These are phyloP conservation scores for Saccharomycopsis hybrid DNA, from an alignment of 1,139 yeast species.

Conservation along the genomic window DNA sequence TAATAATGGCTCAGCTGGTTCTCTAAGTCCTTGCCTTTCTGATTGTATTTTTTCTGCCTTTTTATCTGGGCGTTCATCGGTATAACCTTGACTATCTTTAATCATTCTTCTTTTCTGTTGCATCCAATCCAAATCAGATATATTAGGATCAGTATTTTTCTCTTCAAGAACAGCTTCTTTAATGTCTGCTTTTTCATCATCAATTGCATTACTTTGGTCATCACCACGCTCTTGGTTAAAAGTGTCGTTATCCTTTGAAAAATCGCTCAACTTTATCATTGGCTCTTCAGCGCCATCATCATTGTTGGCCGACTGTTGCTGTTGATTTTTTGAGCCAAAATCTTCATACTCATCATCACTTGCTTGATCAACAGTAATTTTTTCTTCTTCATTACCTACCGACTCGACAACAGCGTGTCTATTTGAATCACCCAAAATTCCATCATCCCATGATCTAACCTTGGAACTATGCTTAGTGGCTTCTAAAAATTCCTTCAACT, in stretches of 20 bases:
- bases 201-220: slow-evolving; percentile 22
- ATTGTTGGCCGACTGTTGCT: too few relatives aligned
- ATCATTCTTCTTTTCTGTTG: slow-evolving; percentile 34
- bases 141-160: slow-evolving; percentile 27
- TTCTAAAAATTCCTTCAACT: slow-evolving; percentile 72
- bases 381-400: slow-evolving; percentile 25
- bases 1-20: slow-evolving; percentile 26
- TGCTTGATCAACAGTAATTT: slow-evolving; percentile 27
- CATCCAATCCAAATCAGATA: slow-evolving; percentile 88
- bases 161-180: slow-evolving; percentile 29
- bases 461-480: slow-evolving; percentile 69
- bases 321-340: too few relatives aligned
- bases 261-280: slow-evolving; percentile 24
- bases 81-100: slow-evolving; percentile 25
- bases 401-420: slow-evolving; percentile 34
- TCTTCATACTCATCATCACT: slow-evolving; percentile 66
- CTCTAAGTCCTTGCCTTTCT: too few relatives aligned
- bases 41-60: too few relatives aligned
- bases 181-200: slow-evolving; percentile 18
- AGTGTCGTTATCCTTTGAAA: not conserved
- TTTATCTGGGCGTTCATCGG: too few relatives aligned
- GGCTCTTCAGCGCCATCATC: slow-evolving; percentile 29
- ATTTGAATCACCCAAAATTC: slow-evolving; percentile 47
- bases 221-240: not conserved
- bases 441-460: slow-evolving; percentile 59